Conservation (phyloP, 2,329 filamentous ascomycete genomes). For the Sarocladiaceae sp. region DNA sequence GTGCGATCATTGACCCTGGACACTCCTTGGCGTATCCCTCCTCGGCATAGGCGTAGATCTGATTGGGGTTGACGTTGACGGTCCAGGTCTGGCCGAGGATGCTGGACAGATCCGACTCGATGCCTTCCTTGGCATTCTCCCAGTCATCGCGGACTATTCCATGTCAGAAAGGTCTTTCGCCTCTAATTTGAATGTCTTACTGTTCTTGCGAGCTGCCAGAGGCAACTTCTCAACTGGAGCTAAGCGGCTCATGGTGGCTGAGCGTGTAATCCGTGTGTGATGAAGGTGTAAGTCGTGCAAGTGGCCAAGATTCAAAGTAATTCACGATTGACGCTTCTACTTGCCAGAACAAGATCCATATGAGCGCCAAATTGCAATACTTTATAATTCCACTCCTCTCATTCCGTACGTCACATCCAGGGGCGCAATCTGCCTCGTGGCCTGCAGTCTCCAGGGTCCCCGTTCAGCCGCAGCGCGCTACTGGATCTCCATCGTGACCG, state of each 20-base stretch:
- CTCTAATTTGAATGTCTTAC: slow-evolving; percentile 29
- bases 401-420: background rate
- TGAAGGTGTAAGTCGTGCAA: too few relatives aligned
- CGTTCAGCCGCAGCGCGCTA: slow-evolving; percentile 2
- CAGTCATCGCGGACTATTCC: slow-evolving; percentile 44
- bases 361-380: too few relatives aligned
- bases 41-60: slow-evolving; percentile 40
- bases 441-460: background rate
- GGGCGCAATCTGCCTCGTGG: background rate
- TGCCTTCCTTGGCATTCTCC: slow-evolving; percentile 38
- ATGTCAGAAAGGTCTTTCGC: background rate
- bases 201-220: slow-evolving; percentile 45
- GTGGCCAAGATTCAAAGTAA: too few relatives aligned
- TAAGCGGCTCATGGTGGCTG: slow-evolving; percentile 19
- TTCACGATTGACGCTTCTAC: too few relatives aligned
- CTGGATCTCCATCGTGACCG: background rate
- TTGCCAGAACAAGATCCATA: too few relatives aligned
- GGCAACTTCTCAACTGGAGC: slow-evolving; percentile 44
- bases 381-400: too few relatives aligned
- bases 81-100: slow-evolving; percentile 43
- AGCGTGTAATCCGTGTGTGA: too few relatives aligned
- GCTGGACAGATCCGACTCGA: slow-evolving; percentile 37
- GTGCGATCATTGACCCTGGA: slow-evolving; percentile 36
- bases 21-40: slow-evolving; percentile 34
- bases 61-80: slow-evolving; percentile 39